phyloP scores from a whole-genome alignment of 116 monocot genomes.

The Iris pallida region DNA sequence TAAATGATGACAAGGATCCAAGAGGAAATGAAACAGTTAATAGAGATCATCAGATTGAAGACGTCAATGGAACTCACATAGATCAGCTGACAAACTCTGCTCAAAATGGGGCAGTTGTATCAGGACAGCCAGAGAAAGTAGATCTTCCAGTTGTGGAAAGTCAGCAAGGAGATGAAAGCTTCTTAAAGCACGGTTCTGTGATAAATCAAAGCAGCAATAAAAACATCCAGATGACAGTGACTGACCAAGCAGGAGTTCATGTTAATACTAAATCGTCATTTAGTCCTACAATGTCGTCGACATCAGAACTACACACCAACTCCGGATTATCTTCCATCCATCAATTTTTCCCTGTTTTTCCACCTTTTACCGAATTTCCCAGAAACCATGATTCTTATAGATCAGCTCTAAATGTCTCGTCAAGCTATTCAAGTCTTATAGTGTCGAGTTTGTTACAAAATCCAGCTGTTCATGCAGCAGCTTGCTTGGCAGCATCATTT shows the following conservation, averaged over 20 bases:
- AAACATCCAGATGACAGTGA: background rate
- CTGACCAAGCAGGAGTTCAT: constrained; percentile 11
- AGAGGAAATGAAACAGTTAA: constrained; percentile 1
- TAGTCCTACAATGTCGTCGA: constrained; percentile 15
- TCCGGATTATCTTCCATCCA: constrained; percentile 27
- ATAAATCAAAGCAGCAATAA: constrained; percentile 3
- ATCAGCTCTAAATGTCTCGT: constrained; percentile 49
- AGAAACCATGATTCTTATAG: constrained; percentile 44
- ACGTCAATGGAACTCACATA: constrained; percentile 14
- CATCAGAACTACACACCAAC: constrained; percentile 15
- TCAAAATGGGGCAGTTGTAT: background rate
- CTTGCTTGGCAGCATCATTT: constrained; percentile 70
- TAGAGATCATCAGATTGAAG: constrained; percentile 15
- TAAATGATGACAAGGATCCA: constrained; percentile 13
- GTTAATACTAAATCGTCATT: constrained; percentile 13
- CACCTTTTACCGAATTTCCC: constrained; percentile 35
- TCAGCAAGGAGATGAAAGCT: constrained; percentile 8
- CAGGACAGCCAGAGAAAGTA: constrained; percentile 8
- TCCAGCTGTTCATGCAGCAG: constrained; percentile 81
- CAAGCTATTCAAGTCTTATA: constrained; percentile 59
- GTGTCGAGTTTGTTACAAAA: constrained; percentile 66
- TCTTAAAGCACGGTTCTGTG: background rate
- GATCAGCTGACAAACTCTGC: constrained; percentile 13
- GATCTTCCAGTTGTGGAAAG: background rate
- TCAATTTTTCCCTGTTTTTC: constrained; percentile 32